A percentile compares a stretch with the other conserved stretches of the same genome.
Evolutionary conservation across 495 filamentous ascomycete genomes (phyloP).

Genomic region (Aspergillus ellipticus): DNA sequence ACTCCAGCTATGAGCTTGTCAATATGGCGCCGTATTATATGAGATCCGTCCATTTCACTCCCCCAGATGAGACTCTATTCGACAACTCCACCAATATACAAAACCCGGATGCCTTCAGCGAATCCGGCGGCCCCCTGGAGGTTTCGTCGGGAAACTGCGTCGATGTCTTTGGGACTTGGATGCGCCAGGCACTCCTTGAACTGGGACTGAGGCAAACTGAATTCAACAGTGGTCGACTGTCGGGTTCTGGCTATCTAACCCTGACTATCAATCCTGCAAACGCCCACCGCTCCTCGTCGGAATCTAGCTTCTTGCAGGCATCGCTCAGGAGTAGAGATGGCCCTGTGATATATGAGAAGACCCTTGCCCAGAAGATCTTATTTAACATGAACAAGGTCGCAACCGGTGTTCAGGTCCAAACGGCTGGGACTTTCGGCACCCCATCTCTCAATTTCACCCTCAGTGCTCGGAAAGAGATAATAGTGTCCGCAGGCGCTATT

Average conservation of each 20-base stretch:
- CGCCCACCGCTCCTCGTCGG: conserved; percentile 31
- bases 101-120: conserved; percentile 21
- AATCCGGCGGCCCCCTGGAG: conserved; percentile 35
- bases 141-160: conserved; percentile 21
- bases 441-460: conserved; percentile 33
- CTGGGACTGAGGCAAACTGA: conserved; percentile 29
- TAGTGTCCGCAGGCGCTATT: conserved; percentile 51
- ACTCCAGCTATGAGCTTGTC: conserved; percentile 48
- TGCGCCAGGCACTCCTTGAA: conserved; percentile 16
- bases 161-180: conserved; percentile 25
- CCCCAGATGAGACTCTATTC: conserved; percentile 33
- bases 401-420: conserved; percentile 42
- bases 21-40: conserved; percentile 51
- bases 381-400: conserved; percentile 44
- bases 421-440: conserved; percentile 24
- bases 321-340: conserved; percentile 19
- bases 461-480: conserved; percentile 50
- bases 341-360: conserved; percentile 35
- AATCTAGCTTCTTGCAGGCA: conserved; percentile 37
- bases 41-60: conserved; percentile 45
- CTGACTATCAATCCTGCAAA: conserved; percentile 34
- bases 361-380: conserved; percentile 41
- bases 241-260: conserved; percentile 28
- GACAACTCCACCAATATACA: conserved; percentile 29
- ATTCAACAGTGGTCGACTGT: conserved; percentile 35